Evolutionary conservation across 345 rosid species (phyloP), one percentile per base, ranked within the genome.

Genomic region (Syzygium jambos): DNA sequence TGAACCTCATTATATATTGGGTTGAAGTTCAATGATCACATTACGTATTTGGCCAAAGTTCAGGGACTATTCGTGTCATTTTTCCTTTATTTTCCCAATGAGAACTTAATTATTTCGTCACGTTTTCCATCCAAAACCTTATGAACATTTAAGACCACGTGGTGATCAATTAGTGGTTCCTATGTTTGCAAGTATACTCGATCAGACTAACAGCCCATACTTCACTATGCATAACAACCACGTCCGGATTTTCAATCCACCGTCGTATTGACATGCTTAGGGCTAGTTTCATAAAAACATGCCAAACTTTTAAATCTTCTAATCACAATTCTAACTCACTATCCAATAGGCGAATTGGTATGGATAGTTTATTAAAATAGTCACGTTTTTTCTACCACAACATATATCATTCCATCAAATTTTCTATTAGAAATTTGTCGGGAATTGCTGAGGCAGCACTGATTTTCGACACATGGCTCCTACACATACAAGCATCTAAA

Each of bases 261-360:
- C 5, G 65, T 59, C 14, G 13, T 57, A 11, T 57, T 4, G 27
- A 59, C 65, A 0, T 4, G 27, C 11, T 1, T 59, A 59, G 30
- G 29, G 23, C n/a, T 57, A 57, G n/a, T 57, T 57, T 57, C 63
- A 56, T 23, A 56, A 11, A 56, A 23, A 56, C 0, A 0, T 25
- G 4, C 63, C 2, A 4, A 11, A 25, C 29, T 23, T 57, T 57
- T 57, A 25, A 57, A 57, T 57, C 1, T 57, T 23, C 12, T 59
- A 5, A 59, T 59, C 65, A 59, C 65, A 27, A 59, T 27, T 59
- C 65, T 59, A 59, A 59, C 15, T 59, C 15, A 25, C 16, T 25
- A 57, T 57, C 0, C 25, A 0, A 57, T 2, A 4, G 63, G 63
- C 14, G 0, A 57, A 57, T 57, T 0, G 3, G 0, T 57, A 25